phyloP scores from a whole-genome alignment of 352 stramenopile species.

The Phytopythium aichiense region DNA sequence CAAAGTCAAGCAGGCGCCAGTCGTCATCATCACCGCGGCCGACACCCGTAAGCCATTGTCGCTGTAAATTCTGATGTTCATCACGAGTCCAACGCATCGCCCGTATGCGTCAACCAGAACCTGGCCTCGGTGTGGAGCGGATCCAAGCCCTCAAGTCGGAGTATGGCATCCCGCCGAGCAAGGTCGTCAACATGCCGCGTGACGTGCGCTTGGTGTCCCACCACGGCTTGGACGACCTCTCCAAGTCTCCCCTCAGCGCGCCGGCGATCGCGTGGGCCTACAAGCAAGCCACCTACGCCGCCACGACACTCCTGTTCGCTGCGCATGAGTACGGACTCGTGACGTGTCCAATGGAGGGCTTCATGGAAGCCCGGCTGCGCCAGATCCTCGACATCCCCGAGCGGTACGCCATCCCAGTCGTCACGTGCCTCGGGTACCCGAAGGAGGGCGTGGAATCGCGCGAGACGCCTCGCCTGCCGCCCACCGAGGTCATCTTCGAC shows the following conservation, averaged over 20 bases:
- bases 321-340: slow-evolving; percentile 49
- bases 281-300: slow-evolving; percentile 69
- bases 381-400: slow-evolving; percentile 59
- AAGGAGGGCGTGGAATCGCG: slow-evolving; percentile 12
- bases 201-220: slow-evolving; percentile 49
- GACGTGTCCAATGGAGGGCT: slow-evolving; percentile 70
- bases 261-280: slow-evolving; percentile 64
- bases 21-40: slow-evolving; percentile 64
- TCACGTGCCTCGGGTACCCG: slow-evolving; percentile 55
- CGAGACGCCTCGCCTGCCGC: slow-evolving; percentile 41
- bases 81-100: slow-evolving; percentile 16
- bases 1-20: slow-evolving; percentile 61
- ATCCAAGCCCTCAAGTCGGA: slow-evolving; percentile 68
- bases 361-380: slow-evolving; percentile 42
- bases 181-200: slow-evolving; percentile 38
- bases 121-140: slow-evolving; percentile 54
- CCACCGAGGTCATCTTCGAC: slow-evolving; percentile 78
- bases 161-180: slow-evolving; percentile 32
- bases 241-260: slow-evolving; percentile 43
- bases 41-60: slow-evolving; percentile 39
- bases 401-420: slow-evolving; percentile 60
- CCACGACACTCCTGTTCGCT: slow-evolving; percentile 56
- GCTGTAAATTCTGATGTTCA: background rate
- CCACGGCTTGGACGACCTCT: slow-evolving; percentile 18
- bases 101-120: slow-evolving; percentile 35